Evolutionary conservation across 495 filamentous ascomycete genomes (phyloP), one percentile per base, ranked within the genome.

Genomic region (Penicillium ucsense): DNA sequence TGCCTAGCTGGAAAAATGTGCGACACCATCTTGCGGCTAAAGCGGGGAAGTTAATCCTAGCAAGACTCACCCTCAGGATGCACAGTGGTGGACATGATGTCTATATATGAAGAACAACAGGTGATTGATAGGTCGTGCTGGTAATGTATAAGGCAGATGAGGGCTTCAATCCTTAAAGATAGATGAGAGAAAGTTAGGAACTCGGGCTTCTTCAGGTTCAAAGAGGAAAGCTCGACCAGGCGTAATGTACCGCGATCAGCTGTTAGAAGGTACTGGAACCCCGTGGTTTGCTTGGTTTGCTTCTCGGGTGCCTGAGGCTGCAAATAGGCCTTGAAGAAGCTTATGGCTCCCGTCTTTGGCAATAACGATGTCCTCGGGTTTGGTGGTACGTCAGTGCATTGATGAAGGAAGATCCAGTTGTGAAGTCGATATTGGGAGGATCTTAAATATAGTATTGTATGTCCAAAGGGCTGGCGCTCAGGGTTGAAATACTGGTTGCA

Each of bases 221-320:
- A 20, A 20, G 20, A 20, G 20, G 20, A 20, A 40, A 49, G 53
- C 46, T 52, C 48, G 38, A 31, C 8, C 35, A 31, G 49, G 42
- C 46, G 43, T 32, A 41, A 47, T 48, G 56, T 46, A 54, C 53
- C 48, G 49, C 49, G 40, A 41, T 52, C 45, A 42, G 43, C 46
- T 55, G 45, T 38, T 68, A 63, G 66, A 69, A 69, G 56, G 60
- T 69, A 67, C 64, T 65, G 62, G 66, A 69, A 69, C 46, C 54
- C 54, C 50, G 11, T 45, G 48, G 64, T 69, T 69, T 69, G 67
- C 44, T 46, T 47, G 37, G 61, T 70, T 70, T 70, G 67, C 39
- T 35, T 40, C 38, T 7, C 28, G 29, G 32, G 12, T 38, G 39
- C 48, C 52, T 64, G 41, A 59, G 59, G 58, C 56, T 34, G 27